A percentile compares a stretch with the other conserved stretches of the same genome.
Evolutionary conservation across 805 yeast species (phyloP).

Genomic region (Lipomyces yamanashiensis): DNA sequence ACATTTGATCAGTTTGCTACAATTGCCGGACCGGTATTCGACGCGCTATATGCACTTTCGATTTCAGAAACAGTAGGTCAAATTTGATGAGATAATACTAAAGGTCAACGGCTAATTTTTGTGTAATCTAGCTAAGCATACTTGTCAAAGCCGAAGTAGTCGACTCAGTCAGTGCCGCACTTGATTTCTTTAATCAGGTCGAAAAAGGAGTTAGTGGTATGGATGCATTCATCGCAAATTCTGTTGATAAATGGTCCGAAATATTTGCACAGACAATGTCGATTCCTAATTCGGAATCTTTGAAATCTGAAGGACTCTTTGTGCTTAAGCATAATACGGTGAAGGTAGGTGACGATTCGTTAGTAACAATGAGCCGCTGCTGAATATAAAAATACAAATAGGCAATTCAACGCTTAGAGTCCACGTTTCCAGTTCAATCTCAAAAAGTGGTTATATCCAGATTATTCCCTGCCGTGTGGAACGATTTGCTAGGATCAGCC

Average conservation of each 20-base stretch:
- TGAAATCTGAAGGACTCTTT: slow-evolving; percentile 6
- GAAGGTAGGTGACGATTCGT: slow-evolving; percentile 6
- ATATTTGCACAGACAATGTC: slow-evolving; percentile 13
- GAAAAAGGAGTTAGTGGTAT: slow-evolving; percentile 14
- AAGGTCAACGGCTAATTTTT: neutral
- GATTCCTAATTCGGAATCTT: neutral
- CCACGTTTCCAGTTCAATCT: slow-evolving; percentile 28
- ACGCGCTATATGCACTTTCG: slow-evolving; percentile 22
- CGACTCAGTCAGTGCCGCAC: slow-evolving; percentile 33
- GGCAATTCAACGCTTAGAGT: slow-evolving; percentile 30
- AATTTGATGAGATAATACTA: neutral
- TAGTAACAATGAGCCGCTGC: neutral
- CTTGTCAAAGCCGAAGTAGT: slow-evolving; percentile 26
- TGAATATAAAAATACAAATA: neutral
- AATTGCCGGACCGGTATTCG: slow-evolving; percentile 41
- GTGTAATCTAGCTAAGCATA: slow-evolving; percentile 13
- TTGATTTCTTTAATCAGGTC: slow-evolving; percentile 32
- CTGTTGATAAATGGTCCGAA: slow-evolving; percentile 28
- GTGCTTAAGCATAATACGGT: slow-evolving; percentile 24
- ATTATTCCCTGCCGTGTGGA: slow-evolving; percentile 33
- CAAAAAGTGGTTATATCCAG: slow-evolving; percentile 4
- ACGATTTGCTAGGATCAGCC: slow-evolving; percentile 12
- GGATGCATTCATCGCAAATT: slow-evolving; percentile 17
- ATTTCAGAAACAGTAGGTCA: slow-evolving; percentile 12
- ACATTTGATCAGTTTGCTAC: slow-evolving; percentile 86